Conservation (phyloP, 2,329 filamentous ascomycete species). For the Dactylonectria macrodidyma region DNA sequence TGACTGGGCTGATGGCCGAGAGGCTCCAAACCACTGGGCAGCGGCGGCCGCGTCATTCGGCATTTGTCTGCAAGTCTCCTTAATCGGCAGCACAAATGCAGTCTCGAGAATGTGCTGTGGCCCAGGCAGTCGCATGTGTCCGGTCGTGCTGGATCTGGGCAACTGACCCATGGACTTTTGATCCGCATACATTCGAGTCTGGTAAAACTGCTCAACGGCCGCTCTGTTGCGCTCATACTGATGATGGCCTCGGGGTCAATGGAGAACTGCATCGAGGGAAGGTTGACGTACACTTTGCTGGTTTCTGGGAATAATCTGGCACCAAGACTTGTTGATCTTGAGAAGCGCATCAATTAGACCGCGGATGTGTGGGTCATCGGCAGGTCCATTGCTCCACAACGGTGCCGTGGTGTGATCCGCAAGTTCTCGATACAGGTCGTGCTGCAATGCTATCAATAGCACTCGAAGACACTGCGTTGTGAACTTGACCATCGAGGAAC, state of each 20-base stretch:
- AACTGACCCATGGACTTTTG: conserved; percentile 32
- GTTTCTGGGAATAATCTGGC: conserved; percentile 46
- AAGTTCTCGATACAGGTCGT: conserved; percentile 54
- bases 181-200: conserved; percentile 48
- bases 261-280: background rate
- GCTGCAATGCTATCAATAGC: conserved; percentile 54
- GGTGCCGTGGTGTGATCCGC: conserved; percentile 55
- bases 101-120: conserved; percentile 48
- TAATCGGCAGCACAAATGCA: conserved; percentile 38
- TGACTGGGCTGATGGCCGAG: conserved; percentile 17
- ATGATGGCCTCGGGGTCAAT: conserved; percentile 23
- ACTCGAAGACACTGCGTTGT: conserved; percentile 51
- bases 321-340: conserved; percentile 53
- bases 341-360: conserved; percentile 53
- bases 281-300: conserved; percentile 46
- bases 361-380: conserved; percentile 52
- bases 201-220: conserved; percentile 52
- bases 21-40: conserved; percentile 37
- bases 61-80: conserved; percentile 37
- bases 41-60: conserved; percentile 41
- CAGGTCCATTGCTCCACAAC: conserved; percentile 51
- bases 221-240: conserved; percentile 50
- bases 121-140: conserved; percentile 41
- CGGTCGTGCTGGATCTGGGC: conserved; percentile 28
- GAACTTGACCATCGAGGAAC: conserved; percentile 52